A percentile compares a stretch with the other conserved stretches of the same genome.
Conservation (phyloP, 352 stramenopile genomes). For the Phytophthora niederhauseri region DNA sequence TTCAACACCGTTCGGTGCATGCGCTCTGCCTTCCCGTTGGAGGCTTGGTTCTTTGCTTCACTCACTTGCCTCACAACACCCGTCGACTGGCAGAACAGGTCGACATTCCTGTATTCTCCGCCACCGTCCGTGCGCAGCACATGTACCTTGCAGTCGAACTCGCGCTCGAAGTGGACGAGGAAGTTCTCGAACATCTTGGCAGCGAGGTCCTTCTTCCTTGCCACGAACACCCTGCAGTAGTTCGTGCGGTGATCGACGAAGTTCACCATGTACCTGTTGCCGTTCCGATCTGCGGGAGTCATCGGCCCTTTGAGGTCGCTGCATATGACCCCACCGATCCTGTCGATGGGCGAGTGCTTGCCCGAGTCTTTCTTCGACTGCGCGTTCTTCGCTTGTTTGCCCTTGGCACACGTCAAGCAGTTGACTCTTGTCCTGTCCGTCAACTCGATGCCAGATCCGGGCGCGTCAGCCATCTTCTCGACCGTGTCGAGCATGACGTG, state of each 20-base stretch:
- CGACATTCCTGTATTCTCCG: background rate
- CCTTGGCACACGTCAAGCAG: background rate
- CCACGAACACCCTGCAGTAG: background rate
- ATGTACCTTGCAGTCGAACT: background rate
- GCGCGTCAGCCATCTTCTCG: background rate
- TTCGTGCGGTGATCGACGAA: background rate
- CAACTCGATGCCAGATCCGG: background rate
- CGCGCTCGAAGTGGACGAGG: background rate
- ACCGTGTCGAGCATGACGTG: background rate
- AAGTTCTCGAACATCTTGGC: background rate
- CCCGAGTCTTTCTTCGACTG: background rate
- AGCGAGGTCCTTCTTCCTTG: background rate
- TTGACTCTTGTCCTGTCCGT: background rate
- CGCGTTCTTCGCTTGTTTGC: background rate
- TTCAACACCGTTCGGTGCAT: background rate
- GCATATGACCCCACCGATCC: background rate
- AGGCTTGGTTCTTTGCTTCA: background rate
- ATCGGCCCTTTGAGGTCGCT: slow-evolving; percentile 2
- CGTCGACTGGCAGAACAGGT: background rate
- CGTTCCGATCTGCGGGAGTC: background rate
- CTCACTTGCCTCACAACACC: background rate
- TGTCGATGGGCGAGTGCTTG: background rate
- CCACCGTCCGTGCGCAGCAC: background rate
- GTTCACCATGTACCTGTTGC: background rate
- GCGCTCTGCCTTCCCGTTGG: background rate